A percentile compares a stretch with the other conserved stretches of the same genome.
Conservation (phyloP, 768 basidiomycete species). For the Inosperma sp. region DNA sequence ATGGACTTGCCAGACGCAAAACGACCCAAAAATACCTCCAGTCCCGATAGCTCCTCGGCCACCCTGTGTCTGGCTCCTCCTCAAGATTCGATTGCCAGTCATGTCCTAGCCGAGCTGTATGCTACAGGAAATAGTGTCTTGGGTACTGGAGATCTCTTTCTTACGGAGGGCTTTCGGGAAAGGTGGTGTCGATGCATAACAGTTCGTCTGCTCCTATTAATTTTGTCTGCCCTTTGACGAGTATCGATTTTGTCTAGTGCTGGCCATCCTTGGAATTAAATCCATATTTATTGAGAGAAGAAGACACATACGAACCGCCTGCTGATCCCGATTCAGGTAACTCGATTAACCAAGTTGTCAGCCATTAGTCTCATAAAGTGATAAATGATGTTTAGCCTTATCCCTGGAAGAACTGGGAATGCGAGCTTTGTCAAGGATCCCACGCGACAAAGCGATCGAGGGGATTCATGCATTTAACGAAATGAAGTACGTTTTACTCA, state of each 20-base stretch:
- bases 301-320: slow-evolving; percentile 81
- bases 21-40: slow-evolving; percentile 29
- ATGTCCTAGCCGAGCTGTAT: slow-evolving; percentile 34
- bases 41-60: slow-evolving; percentile 16
- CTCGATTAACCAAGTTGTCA: not conserved
- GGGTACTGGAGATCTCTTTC: slow-evolving; percentile 70
- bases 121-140: slow-evolving; percentile 27
- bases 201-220: slow-evolving; percentile 31
- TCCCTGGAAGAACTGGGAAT: slow-evolving; percentile 81
- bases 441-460: slow-evolving; percentile 77
- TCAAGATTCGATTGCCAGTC: slow-evolving; percentile 41
- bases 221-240: slow-evolving; percentile 1
- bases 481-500: slow-evolving; percentile 59
- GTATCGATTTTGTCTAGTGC: slow-evolving; percentile 48
- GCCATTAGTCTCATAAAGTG: slow-evolving; percentile 2
- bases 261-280: slow-evolving; percentile 46
- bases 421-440: slow-evolving; percentile 67
- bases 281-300: slow-evolving; percentile 66
- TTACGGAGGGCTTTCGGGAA: slow-evolving; percentile 66
- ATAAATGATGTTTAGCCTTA: slow-evolving; percentile 42
- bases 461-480: slow-evolving; percentile 80
- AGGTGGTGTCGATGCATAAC: slow-evolving; percentile 74
- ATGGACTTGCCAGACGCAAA: slow-evolving; percentile 36
- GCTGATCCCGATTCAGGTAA: slow-evolving; percentile 81
- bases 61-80: slow-evolving; percentile 54